Conservation (phyloP, 495 filamentous ascomycete genomes). For the Lepidopterella palustris region DNA sequence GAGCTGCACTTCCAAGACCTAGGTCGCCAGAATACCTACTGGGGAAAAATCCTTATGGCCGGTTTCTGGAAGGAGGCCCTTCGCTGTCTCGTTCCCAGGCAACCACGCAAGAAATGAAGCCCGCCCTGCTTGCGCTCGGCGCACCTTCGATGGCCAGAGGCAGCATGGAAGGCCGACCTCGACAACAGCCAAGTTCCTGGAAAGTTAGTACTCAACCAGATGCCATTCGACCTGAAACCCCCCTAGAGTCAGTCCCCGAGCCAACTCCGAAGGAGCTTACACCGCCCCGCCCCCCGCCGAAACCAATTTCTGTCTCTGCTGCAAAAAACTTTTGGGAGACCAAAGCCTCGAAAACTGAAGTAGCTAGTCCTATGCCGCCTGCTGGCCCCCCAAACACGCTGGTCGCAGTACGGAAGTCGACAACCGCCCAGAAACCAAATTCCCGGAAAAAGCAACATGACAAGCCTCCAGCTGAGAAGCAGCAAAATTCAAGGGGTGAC, state of each 20-base stretch:
- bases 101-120: constrained; percentile 1
- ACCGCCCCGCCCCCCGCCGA: too few relatives aligned
- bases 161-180: constrained; percentile 19
- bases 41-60: constrained; percentile 26
- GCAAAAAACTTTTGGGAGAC: constrained; percentile 18
- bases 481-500: neutral
- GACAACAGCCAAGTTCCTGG: constrained; percentile 10
- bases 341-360: constrained; percentile 11
- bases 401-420: neutral
- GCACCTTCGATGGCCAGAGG: constrained; percentile 19
- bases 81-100: neutral
- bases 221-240: neutral
- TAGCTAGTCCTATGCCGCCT: constrained; percentile 10
- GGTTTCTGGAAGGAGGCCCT: constrained; percentile 10
- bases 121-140: neutral
- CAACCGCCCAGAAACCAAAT: neutral
- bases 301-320: constrained; percentile 12
- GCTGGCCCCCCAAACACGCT: neutral
- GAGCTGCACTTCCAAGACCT: neutral
- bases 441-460: neutral
- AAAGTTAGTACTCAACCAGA: constrained; percentile 17
- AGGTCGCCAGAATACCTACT: constrained; percentile 22
- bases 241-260: neutral
- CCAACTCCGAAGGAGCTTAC: neutral
- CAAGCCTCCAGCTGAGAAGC: neutral